Evolutionary conservation across 2,329 filamentous ascomycete species (phyloP).

Genomic region (Aspergillus costaricaensis): DNA sequence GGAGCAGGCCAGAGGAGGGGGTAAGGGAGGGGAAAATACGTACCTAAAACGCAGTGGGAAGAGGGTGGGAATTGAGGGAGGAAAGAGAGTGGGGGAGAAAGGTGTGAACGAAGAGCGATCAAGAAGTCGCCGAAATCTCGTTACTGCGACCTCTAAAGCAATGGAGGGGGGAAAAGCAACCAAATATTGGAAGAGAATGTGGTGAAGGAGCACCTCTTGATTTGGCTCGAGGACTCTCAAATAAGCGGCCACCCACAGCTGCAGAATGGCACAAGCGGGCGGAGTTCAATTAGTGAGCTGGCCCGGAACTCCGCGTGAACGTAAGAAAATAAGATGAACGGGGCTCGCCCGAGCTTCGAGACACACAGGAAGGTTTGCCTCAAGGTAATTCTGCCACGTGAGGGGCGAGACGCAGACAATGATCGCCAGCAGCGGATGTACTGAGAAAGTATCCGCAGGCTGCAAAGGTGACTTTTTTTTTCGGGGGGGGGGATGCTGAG

Average conservation of each 20-base stretch:
- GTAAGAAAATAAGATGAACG: slow-evolving; percentile 4
- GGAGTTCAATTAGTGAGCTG: slow-evolving; percentile 16
- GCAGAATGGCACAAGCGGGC: slow-evolving; percentile 18
- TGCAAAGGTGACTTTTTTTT: slow-evolving; percentile 12
- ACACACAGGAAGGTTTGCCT: slow-evolving; percentile 14
- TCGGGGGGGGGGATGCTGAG: slow-evolving; percentile 9
- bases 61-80: too few relatives aligned
- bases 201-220: slow-evolving; percentile 2
- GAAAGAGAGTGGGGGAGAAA: neutral
- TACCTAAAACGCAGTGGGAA: slow-evolving; percentile 11
- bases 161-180: slow-evolving; percentile 4
- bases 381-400: slow-evolving; percentile 22
- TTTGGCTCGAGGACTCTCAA: slow-evolving; percentile 18
- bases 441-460: slow-evolving; percentile 12
- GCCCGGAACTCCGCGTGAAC: slow-evolving; percentile 12
- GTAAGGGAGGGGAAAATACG: slow-evolving; percentile 6
- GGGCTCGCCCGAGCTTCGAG: slow-evolving; percentile 12
- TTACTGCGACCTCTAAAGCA: slow-evolving; percentile 4
- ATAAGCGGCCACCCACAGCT: slow-evolving; percentile 23
- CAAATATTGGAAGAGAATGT: slow-evolving; percentile 3
- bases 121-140: slow-evolving; percentile 3
- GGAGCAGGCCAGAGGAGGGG: slow-evolving; percentile 10
- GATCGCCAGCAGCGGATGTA: slow-evolving; percentile 18
- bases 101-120: neutral
- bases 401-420: slow-evolving; percentile 13